These are phyloP conservation scores for Barnettozyma sp. DNA, from an alignment of 805 yeast species.

Conservation along the genomic window DNA sequence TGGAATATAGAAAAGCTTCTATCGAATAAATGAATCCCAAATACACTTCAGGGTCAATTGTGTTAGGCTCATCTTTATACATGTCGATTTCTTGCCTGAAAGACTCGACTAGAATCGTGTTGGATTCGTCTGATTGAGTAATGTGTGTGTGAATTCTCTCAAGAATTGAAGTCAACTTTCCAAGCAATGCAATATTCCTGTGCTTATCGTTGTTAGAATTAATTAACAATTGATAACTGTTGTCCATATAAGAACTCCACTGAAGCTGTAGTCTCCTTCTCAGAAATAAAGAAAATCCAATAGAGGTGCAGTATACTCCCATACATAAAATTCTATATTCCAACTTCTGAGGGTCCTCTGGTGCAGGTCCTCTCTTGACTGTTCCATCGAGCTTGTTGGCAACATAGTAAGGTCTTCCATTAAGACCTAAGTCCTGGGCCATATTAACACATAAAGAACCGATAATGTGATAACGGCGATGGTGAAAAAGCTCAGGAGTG, in stretches of 20 bases:
- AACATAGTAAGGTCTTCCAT: constrained; percentile 42
- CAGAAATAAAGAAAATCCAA: constrained; percentile 58
- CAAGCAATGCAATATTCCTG: constrained; percentile 46
- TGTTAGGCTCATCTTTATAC: constrained; percentile 7
- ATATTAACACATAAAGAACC: constrained; percentile 58
- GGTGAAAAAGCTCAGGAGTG: constrained; percentile 73
- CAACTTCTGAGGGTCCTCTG: constrained; percentile 33
- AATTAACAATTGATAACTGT: constrained; percentile 47
- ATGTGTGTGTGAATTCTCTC: constrained; percentile 41
- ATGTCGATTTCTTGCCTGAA: constrained; percentile 16
- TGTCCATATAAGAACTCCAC: constrained; percentile 58
- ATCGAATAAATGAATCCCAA: constrained; percentile 20
- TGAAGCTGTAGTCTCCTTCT: constrained; percentile 54
- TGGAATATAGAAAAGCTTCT: constrained; percentile 23
- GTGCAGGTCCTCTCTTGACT: constrained; percentile 33
- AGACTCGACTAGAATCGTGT: constrained; percentile 14
- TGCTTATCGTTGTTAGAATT: constrained; percentile 27
- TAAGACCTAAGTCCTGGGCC: constrained; percentile 71
- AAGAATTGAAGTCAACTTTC: constrained; percentile 50
- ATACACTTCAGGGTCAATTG: constrained; percentile 12
- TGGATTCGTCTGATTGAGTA: constrained; percentile 13
- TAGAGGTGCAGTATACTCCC: constrained; percentile 52
- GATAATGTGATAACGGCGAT: constrained; percentile 69
- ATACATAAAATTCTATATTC: constrained; percentile 50
- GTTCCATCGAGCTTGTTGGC: constrained; percentile 35